Evolutionary conservation across 345 rosid species (phyloP).

Genomic region (Sisymbrium irio): DNA sequence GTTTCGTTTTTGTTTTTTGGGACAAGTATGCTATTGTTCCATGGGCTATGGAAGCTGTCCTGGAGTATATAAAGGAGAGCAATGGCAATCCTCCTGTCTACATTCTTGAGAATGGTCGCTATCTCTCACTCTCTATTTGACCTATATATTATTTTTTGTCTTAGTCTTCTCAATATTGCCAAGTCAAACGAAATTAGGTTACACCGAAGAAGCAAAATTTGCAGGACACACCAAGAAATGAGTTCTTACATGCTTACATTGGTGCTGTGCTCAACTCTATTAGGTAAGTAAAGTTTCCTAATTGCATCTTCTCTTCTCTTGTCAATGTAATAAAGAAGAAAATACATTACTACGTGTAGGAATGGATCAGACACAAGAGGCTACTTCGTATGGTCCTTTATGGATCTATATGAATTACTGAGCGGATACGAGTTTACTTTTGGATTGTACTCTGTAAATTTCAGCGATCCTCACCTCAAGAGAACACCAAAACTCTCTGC

Average conservation of each 20-base stretch:
- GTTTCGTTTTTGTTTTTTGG: background rate
- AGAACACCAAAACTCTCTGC: background rate
- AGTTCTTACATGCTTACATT: background rate
- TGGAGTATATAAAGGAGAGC: too few relatives aligned
- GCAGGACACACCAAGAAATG: background rate
- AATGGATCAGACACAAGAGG: background rate
- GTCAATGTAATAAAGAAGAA: background rate
- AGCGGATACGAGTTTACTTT: background rate
- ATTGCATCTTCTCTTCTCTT: background rate
- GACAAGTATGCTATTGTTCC: background rate
- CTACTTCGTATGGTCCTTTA: conserved; percentile 1
- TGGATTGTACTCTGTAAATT: background rate
- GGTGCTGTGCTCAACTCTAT: background rate
- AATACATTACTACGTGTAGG: background rate
- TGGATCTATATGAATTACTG: background rate
- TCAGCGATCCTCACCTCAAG: background rate
- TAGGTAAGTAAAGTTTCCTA: background rate
- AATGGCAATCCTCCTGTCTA: too few relatives aligned
- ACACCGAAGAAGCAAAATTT: background rate
- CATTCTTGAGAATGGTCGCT: background rate
- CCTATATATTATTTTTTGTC: background rate
- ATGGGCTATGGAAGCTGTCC: background rate
- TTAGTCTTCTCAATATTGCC: background rate
- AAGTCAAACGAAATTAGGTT: background rate
- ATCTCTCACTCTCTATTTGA: background rate